Evolutionary conservation across 495 filamentous ascomycete genomes (phyloP), one percentile per base, ranked within the genome.

Genomic region (Jackrogersella multiformis): DNA sequence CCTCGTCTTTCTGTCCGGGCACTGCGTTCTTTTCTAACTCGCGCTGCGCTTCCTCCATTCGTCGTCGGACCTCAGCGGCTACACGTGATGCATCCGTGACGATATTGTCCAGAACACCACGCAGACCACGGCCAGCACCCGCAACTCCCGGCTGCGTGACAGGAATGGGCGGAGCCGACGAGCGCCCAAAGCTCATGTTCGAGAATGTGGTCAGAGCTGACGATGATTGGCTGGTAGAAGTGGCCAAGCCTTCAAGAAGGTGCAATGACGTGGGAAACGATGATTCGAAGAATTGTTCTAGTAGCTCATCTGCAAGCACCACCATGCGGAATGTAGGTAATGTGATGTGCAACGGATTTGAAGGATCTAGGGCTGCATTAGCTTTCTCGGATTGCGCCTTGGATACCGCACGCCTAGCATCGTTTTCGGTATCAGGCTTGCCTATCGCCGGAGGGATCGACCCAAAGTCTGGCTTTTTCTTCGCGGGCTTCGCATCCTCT

Each of bases 251-350:
- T 56, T 85, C 80, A 24, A 79, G 71, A 54, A 86, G 77, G 58
- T 85, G 84, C 73, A 87, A 80, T 2, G 90, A 92, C 21, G 89
- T 82, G 0, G 89, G 89, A 64, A 90, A 87, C 12, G 87, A 84
- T 26, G 87, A 89, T 77, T 99, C 95, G 75, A 99, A 99, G 78
- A 99, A 99, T 68, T 92, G 89, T 71, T 99, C 94, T 10, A 99
- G 87, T 2, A 94, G 84, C 71, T 99, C 95, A 75, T 99, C 95
- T 59, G 95, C 95, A 18, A 99, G 86, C 42, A 99, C 89, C 21
- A 99, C 92, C 95, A 99, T 99, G 68, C 95, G 90, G 85, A 99
- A 99, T 18, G 95, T 99, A 0, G 96, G 96, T 7, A 99, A 87
- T 6, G 96, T 98, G 73, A 99, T 97, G 76, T 97, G 90, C 0